Base-by-base conservation (phyloP, 768 basidiomycete genomes). In the Lentinula detonsa region DNA sequence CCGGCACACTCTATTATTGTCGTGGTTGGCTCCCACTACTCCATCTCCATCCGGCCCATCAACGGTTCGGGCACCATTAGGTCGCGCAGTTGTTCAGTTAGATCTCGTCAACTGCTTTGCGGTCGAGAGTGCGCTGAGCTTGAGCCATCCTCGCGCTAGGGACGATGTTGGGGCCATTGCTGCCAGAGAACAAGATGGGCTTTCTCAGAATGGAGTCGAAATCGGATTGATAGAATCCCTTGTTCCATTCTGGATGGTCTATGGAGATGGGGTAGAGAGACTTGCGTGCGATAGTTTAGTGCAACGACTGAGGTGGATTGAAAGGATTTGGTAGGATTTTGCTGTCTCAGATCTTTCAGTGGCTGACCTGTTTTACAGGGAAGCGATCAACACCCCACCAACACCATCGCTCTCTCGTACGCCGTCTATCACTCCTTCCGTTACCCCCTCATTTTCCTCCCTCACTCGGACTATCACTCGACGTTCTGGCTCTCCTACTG, bases 251-350 rank as follows among this genome's bases (percentile, higher is more conserved):
- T 93, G 95, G 70, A 82, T 97, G 77, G 69, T 94, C 39, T 97
- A 97, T 69, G 81, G 83, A 10, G 95, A 97, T 70, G 94, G 95
- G 1, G 86, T 94, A 1, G 95, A 97, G 70, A 75, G 95, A 7
- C 70, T 97, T 28, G 94, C 88, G 5, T 88, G 91, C n/a, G 94
- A 95, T 69, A 94, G 91, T 64, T 81, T 93, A 6, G 72, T 90
- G 61, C 91, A 95, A 70, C 79, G 94, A 65, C 88, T 93, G 56
- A 85, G 88, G 71, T 97, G 95, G 95, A 93, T 95, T 11, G 91
- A 90, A 67, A 84, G 92, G 4, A 82, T 97, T 59, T 94, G 91
- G 95, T 93, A 67, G 52, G 85, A 76, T 1, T 31, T 63, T 65
- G 28, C 45, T n/a, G 40, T 53, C 15, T 40, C 23, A 5, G 21